phyloP scores from a whole-genome alignment of 148 eudicot genomes.

The Vaccinium myrtillus region DNA sequence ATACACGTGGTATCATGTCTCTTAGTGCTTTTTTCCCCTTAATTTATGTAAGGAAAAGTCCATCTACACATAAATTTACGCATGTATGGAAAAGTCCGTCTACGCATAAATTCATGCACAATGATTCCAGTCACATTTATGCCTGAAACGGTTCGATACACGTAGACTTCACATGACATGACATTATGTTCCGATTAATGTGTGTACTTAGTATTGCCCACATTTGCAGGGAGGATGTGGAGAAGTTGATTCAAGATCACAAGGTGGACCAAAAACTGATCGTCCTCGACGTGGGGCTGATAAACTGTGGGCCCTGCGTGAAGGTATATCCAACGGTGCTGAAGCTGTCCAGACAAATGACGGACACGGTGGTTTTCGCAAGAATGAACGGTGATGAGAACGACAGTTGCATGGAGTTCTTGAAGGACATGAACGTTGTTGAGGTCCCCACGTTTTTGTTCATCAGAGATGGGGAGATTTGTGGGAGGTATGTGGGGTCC shows the following conservation, averaged over 20 bases:
- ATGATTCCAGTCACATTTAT: too few species aligned
- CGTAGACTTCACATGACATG: too few species aligned
- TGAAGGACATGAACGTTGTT: conserved; percentile 81
- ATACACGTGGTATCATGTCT: too few species aligned
- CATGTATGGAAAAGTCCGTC: too few species aligned
- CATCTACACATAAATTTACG: too few species aligned
- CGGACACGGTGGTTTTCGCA: conserved; percentile 71
- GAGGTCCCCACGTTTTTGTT: conserved; percentile 96
- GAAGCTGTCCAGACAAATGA: conserved; percentile 81
- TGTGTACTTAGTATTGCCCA: neutral
- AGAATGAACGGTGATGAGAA: conserved; percentile 98
- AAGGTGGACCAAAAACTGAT: conserved; percentile 51
- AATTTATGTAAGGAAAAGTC: too few species aligned
- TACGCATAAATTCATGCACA: too few species aligned
- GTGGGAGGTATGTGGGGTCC: conserved; percentile 91
- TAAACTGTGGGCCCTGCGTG: conserved; percentile 96
- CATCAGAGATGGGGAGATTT: conserved; percentile 74
- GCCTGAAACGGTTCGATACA: too few species aligned
- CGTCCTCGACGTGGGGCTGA: conserved; percentile 84
- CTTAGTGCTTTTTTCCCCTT: too few species aligned
- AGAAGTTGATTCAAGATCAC: conserved; percentile 54
- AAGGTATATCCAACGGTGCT: conserved; percentile 95
- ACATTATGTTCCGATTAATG: too few species aligned
- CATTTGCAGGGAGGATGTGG: conserved; percentile 56
- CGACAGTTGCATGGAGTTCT: conserved; percentile 82